These are phyloP conservation scores for Friedmanniomyces endolithicus DNA, from an alignment of 495 filamentous ascomycete genomes.

Conservation along the genomic window DNA sequence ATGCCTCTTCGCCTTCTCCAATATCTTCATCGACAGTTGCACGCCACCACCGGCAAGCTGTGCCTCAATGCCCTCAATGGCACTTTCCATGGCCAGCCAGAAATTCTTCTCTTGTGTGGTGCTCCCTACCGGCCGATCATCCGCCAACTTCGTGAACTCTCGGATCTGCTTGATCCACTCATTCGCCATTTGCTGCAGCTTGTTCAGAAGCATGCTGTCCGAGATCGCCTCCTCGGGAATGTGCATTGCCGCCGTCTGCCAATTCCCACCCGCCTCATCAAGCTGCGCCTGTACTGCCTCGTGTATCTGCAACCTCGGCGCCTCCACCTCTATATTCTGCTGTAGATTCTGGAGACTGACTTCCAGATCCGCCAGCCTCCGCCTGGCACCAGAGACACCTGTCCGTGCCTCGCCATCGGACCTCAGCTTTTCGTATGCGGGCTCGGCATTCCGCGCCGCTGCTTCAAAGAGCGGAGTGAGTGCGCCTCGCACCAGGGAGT, in stretches of 20 bases:
- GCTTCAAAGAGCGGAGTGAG: conserved; percentile 93
- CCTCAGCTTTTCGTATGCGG: conserved; percentile 47
- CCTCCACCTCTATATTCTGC: conserved; percentile 95
- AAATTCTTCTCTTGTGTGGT: conserved; percentile 97
- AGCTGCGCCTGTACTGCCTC: conserved; percentile 75
- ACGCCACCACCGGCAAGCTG: conserved; percentile 84
- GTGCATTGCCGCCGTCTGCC: conserved; percentile 59
- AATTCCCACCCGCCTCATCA: conserved; percentile 51
- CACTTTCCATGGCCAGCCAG: conserved; percentile 90
- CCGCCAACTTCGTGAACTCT: conserved; percentile 85
- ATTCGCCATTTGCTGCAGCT: conserved; percentile 83
- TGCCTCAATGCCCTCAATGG: conserved; percentile 75
- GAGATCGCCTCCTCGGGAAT: conserved; percentile 59
- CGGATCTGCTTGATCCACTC: conserved; percentile 97
- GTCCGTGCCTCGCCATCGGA: conserved; percentile 75
- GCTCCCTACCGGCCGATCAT: conserved; percentile 75
- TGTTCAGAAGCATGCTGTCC: conserved; percentile 86
- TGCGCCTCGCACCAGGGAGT: conserved; percentile 75
- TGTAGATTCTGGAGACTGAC: conserved; percentile 79
- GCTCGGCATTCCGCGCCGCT: conserved; percentile 72
- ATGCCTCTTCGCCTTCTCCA: conserved; percentile 91
- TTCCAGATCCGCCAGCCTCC: conserved; percentile 86
- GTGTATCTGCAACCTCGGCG: conserved; percentile 70
- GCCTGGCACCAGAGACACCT: conserved; percentile 90
- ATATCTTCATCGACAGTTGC: conserved; percentile 77